Conservation (phyloP, 2,329 filamentous ascomycete species). For the Tricladium varicosporioides region DNA sequence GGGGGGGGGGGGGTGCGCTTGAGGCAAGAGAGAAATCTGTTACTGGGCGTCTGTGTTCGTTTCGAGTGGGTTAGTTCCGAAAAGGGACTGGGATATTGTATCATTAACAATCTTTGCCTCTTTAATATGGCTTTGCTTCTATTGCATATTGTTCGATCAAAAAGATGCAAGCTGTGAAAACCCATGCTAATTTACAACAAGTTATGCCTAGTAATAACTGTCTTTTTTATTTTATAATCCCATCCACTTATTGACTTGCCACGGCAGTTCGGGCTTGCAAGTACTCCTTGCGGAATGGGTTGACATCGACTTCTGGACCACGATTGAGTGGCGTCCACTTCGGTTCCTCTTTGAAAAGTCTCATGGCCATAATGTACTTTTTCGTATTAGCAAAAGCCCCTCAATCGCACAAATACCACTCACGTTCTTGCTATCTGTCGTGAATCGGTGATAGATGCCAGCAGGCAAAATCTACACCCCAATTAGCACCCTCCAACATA, state of each 20-base stretch:
- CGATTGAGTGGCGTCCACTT: slow-evolving; percentile 97
- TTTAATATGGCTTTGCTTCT: no score
- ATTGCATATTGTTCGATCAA: no score
- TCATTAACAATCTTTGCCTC: no score
- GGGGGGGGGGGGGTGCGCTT: no score
- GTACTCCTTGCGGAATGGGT: slow-evolving; percentile 77
- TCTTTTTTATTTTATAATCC: no score
- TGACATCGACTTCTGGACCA: slow-evolving; percentile 71
- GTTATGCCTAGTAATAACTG: no score
- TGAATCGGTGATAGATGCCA: slow-evolving; percentile 97
- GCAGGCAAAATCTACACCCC: slow-evolving; percentile 68
- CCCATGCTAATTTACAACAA: no score
- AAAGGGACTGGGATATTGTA: no score
- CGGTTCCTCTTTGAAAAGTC: slow-evolving; percentile 95
- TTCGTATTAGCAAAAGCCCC: slow-evolving; percentile 7
- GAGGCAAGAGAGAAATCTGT: no score
- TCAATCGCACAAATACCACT: slow-evolving; percentile 38
- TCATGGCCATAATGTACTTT: slow-evolving; percentile 93
- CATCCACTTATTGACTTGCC: slow-evolving; percentile 8
- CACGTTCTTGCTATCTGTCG: slow-evolving; percentile 87
- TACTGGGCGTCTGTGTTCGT: no score
- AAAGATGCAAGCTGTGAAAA: no score
- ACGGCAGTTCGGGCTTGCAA: slow-evolving; percentile 39
- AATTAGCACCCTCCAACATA: slow-evolving; percentile 13
- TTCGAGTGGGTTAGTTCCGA: no score